Conservation (phyloP, 306 rosid species). For the Aeschynomene evenia region DNA sequence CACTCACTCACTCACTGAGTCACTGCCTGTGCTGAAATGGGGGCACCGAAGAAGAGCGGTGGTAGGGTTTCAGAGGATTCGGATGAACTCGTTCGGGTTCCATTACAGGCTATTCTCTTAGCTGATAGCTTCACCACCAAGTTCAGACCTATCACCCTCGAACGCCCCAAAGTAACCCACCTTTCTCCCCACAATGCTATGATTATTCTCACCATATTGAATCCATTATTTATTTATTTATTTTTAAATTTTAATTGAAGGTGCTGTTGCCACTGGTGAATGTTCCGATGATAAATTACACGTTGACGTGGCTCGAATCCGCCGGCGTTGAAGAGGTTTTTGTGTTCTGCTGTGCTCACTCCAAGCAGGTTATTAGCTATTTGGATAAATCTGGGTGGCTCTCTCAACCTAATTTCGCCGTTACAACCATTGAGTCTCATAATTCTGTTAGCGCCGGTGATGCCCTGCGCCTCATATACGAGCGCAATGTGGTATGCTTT, state of each 20-base stretch:
- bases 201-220: neutral
- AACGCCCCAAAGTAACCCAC: conserved; percentile 78
- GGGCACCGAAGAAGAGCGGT: conserved; percentile 66
- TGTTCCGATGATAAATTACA: conserved; percentile 88
- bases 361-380: conserved; percentile 81
- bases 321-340: conserved; percentile 97
- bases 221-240: neutral
- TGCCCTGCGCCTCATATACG: conserved; percentile 82
- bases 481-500: conserved; percentile 85
- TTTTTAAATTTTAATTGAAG: conserved; percentile 30
- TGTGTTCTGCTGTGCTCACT: conserved; percentile 89
- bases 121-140: conserved; percentile 92
- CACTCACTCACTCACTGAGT: no score
- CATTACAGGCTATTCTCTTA: conserved; percentile 81
- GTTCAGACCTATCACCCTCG: conserved; percentile 95
- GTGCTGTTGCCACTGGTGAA: conserved; percentile 83
- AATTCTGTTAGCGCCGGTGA: conserved; percentile 92
- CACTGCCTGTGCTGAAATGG: conserved; percentile 42
- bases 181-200: no score
- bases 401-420: conserved; percentile 69
- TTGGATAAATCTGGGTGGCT: conserved; percentile 83
- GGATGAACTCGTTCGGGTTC: conserved; percentile 75
- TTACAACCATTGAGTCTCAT: conserved; percentile 79
- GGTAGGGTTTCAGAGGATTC: conserved; percentile 77
- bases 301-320: conserved; percentile 93